These are phyloP conservation scores for Diphasiastrum complanatum DNA, from an alignment of 83 land plant genomes.

Conservation along the genomic window DNA sequence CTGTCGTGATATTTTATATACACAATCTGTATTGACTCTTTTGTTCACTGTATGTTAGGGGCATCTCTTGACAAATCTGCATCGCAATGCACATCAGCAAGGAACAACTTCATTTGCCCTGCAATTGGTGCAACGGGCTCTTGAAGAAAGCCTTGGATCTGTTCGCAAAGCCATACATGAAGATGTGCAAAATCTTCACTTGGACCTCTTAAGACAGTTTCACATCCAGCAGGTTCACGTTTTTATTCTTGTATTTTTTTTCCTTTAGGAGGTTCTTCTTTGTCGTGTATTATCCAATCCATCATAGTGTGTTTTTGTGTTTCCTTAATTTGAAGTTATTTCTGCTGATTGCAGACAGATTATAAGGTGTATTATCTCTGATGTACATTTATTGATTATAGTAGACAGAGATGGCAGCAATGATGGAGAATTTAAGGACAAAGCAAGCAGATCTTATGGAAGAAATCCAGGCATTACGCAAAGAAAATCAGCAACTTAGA, in stretches of 20 bases:
- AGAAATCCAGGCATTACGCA: conserved; percentile 4
- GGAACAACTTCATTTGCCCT: conserved; percentile 2
- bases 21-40: background rate
- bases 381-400: background rate
- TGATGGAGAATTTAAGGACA: background rate
- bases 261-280: no score
- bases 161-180: conserved; percentile 6
- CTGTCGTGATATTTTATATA: no score
- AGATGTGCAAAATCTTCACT: conserved; percentile 12
- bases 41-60: background rate
- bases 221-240: conserved; percentile 10
- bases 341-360: no score
- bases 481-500: conserved; percentile 13
- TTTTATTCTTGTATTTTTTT: background rate
- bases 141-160: conserved; percentile 13
- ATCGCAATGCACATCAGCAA: background rate
- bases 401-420: conserved; percentile 4
- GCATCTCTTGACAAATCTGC: background rate
- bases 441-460: conserved; percentile 14
- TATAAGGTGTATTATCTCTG: background rate
- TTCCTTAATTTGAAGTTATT: background rate
- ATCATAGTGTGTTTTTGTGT: background rate
- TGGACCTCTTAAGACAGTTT: conserved; percentile 8
- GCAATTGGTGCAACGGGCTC: conserved; percentile 14
- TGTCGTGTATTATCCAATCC: background rate